phyloP scores from a whole-genome alignment of 192 early-diverging fungal genomes.

The Obelidium mucronatum region DNA sequence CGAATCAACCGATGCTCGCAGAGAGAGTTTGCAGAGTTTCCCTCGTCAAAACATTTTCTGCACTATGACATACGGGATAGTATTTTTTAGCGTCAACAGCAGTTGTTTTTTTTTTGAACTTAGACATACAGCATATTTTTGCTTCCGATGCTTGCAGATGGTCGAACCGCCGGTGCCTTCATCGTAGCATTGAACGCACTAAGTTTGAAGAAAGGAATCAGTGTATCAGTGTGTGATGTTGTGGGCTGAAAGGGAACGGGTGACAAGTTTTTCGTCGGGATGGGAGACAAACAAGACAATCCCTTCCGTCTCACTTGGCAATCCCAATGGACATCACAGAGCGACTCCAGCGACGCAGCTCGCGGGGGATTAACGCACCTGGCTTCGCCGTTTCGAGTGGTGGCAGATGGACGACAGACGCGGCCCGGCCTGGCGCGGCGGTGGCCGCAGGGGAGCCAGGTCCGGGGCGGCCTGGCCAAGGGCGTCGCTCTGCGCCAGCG shows the following conservation, averaged over 20 bases:
- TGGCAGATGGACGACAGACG: conserved; percentile 33
- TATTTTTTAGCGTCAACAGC: too few species aligned
- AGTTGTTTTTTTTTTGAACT: not conserved
- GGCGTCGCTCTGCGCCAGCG: too few species aligned
- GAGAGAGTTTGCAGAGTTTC: conserved; percentile 35
- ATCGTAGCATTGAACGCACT: conserved; percentile 41
- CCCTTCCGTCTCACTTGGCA: too few species aligned
- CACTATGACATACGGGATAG: not conserved
- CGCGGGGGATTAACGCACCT: conserved; percentile 10
- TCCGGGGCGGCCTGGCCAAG: not conserved
- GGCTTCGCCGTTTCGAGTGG: conserved; percentile 29
- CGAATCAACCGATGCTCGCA: conserved; percentile 33
- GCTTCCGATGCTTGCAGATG: conserved; percentile 36
- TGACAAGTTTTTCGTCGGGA: not conserved
- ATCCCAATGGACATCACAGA: too few species aligned
- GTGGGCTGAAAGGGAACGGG: not conserved
- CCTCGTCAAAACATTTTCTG: conserved; percentile 37
- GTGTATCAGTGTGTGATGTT: not conserved
- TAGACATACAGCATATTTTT: conserved; percentile 32
- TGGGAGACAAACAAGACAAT: conserved; percentile 13
- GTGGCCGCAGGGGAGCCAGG: not conserved
- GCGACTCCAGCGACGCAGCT: too few species aligned
- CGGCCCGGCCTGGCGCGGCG: conserved; percentile 1
- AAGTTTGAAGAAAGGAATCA: not conserved
- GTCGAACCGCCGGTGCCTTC: conserved; percentile 38